Base-by-base conservation (phyloP, 2,329 filamentous ascomycete genomes). In the Penicillium sp. region DNA sequence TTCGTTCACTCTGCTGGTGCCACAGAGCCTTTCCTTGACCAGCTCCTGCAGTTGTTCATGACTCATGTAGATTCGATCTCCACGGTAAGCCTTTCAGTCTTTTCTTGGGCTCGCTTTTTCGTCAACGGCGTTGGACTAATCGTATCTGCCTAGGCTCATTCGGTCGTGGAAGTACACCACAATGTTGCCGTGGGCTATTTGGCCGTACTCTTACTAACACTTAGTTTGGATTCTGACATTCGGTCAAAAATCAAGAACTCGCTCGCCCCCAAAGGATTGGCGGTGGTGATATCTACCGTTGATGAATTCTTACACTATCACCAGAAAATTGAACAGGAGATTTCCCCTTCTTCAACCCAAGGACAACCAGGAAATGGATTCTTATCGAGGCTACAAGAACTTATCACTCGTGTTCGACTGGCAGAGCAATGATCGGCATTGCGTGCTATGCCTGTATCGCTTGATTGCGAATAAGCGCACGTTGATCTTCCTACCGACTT, bases 181-280 rank as follows among this genome's bases (percentile, higher is more conserved):
- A 91, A 92, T 62, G 91, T 97, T 27, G 87, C 89, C 1, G 85
- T 93, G 69, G 92, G 91, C 14, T 97, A 96, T 69, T 79, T 97
- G 23, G 86, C 91, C 0, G 86, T 97, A 13, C 78, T 96, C 6
- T 79, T 97, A 2, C 90, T 91, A 16, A 94, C 91, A 61, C 76
- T 97, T 23, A 91, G 86, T 62, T 78, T 94, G 27, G 77, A 82
- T 49, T 57, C 67, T 8, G 66, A 68, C 2, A 76, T 81, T 5
- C 75, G 78, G 39, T 51, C 62, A 9, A 72, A 74, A 23, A 70
- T 84, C 14, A 72, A 72, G 32, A 57, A 59, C 4, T 66, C 69
- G 9, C 71, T 85, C 27, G 77, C 77, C 2, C 74, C 76, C 1
- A 69, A 77, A 26, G 79, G 74, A 4, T 67, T 88, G 13, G 62